These are phyloP conservation scores for Pythium folliculosum DNA, from an alignment of 352 stramenopile genomes.

Conservation along the genomic window DNA sequence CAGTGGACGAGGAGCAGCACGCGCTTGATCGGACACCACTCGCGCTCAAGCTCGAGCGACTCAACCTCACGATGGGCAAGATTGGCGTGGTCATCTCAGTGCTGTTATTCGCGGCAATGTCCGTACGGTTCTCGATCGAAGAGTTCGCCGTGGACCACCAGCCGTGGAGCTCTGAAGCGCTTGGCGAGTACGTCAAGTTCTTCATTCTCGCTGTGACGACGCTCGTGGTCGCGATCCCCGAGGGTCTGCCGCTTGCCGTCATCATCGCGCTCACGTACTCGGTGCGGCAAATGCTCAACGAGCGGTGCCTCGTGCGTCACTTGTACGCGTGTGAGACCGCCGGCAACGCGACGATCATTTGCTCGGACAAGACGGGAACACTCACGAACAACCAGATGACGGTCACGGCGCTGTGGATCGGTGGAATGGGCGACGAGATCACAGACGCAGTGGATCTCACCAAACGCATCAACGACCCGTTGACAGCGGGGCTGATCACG, in stretches of 20 bases:
- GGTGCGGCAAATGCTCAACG: conserved; percentile 95
- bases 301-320: conserved; percentile 96
- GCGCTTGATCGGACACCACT: conserved; percentile 42
- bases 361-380: conserved; percentile 95
- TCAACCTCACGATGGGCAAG: conserved; percentile 75
- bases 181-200: conserved; percentile 61
- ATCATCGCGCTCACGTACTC: conserved; percentile 89
- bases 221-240: conserved; percentile 83
- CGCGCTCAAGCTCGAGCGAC: conserved; percentile 71
- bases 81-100: conserved; percentile 57
- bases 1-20: conserved; percentile 6
- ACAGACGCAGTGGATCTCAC: background rate
- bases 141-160: conserved; percentile 54
- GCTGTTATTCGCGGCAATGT: conserved; percentile 66
- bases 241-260: conserved; percentile 89
- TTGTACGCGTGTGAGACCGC: conserved; percentile 97
- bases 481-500: conserved; percentile 26
- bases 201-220: conserved; percentile 91
- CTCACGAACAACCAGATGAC: conserved; percentile 96
- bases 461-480: background rate
- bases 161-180: conserved; percentile 38
- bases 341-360: conserved; percentile 96
- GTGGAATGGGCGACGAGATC: conserved; percentile 43
- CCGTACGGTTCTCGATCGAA: conserved; percentile 51
- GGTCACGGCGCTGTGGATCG: conserved; percentile 57